A percentile compares a stretch with the other conserved stretches of the same genome.
Conservation (phyloP, 1,284 basidiomycete genomes). For the Neotropicomus parvogracilis region DNA sequence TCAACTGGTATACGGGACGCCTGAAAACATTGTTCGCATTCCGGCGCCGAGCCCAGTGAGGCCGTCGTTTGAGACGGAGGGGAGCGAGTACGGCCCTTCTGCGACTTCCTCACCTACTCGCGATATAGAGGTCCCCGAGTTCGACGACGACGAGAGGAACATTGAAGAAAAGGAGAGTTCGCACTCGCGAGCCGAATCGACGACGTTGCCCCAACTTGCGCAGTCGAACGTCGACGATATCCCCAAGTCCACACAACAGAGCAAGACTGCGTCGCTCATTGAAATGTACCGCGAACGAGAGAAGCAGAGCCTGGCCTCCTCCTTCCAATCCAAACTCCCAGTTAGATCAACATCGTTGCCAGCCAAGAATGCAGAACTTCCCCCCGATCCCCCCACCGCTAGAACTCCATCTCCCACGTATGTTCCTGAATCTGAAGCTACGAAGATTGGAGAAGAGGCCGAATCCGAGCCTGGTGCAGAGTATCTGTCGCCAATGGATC, state of each 20-base stretch:
- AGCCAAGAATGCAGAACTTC: constrained; percentile 8
- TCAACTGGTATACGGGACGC: constrained; percentile 31
- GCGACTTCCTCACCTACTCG: constrained; percentile 28
- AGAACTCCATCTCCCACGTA: constrained; percentile 18
- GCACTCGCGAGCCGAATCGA: constrained; percentile 30
- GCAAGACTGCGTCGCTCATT: constrained; percentile 71
- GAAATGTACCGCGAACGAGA: constrained; percentile 80
- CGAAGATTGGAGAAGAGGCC: constrained; percentile 16
- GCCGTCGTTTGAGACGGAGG: constrained; percentile 33
- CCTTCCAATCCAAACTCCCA: constrained; percentile 35
- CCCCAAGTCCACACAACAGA: constrained; percentile 30
- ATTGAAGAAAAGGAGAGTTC: constrained; percentile 32
- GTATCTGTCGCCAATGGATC: constrained; percentile 29
- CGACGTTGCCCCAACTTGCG: constrained; percentile 26
- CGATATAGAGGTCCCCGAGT: constrained; percentile 34
- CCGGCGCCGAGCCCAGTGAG: constrained; percentile 27
- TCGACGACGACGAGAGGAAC: constrained; percentile 36
- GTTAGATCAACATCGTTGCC: constrained; percentile 28
- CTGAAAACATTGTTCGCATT: constrained; percentile 18
- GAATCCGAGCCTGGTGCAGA: constrained; percentile 19
- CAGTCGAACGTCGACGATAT: constrained; percentile 23
- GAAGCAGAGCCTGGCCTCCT: constrained; percentile 32
- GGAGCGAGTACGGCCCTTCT: constrained; percentile 33
- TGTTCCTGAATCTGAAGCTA: constrained; percentile 17
- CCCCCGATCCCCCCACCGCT: not conserved